These are phyloP conservation scores for Pecoramyces ruminantium DNA, from an alignment of 192 early-diverging fungal genomes.

Conservation along the genomic window DNA sequence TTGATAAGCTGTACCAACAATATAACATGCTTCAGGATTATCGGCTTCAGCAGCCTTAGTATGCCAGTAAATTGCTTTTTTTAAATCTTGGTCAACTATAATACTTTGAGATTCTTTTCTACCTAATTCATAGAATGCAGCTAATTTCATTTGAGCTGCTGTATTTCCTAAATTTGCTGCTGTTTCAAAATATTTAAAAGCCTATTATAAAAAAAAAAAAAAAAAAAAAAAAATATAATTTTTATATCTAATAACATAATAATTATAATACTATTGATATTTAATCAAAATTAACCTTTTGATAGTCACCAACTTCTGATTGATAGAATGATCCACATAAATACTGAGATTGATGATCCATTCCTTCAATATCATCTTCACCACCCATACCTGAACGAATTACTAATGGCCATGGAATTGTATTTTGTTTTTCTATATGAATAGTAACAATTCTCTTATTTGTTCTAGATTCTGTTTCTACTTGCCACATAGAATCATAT, in stretches of 20 bases:
- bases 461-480: not conserved
- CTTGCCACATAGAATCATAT: not conserved
- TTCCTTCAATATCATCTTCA: not conserved
- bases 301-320: not conserved
- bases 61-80: not conserved
- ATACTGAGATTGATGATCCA: not conserved
- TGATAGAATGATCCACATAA: not conserved
- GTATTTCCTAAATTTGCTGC: not conserved
- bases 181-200: not conserved
- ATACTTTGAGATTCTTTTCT: not conserved
- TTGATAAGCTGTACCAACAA: not conserved
- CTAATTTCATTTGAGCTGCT: not conserved
- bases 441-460: not conserved
- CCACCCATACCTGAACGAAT: not conserved
- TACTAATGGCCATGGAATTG: not conserved
- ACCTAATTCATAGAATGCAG: not conserved
- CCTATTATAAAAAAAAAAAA: not conserved
- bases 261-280: too few relatives aligned
- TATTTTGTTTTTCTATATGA: not conserved
- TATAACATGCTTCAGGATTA: not conserved
- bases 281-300: not conserved
- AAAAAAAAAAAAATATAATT: too few relatives aligned
- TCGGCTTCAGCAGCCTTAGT: not conserved
- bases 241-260: too few relatives aligned
- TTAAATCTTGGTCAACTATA: not conserved